Conservation (phyloP, 345 rosid genomes). For the Theobroma cacao region DNA sequence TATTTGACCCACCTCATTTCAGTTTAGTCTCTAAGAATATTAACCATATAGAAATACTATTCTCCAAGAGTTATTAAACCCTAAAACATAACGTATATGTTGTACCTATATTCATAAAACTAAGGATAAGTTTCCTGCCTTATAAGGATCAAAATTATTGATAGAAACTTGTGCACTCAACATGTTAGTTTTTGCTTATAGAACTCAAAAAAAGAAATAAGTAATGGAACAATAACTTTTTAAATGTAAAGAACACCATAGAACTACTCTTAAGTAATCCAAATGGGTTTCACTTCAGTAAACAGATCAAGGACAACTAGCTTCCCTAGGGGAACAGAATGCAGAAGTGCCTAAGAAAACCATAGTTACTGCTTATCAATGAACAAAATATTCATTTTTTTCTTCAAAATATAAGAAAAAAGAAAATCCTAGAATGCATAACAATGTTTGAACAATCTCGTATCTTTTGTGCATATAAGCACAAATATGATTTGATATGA, state of each 20-base stretch:
- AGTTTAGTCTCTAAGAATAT: not conserved
- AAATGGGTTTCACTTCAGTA: constrained; percentile 73
- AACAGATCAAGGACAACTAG: constrained; percentile 70
- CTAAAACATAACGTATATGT: not conserved
- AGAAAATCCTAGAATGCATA: not conserved
- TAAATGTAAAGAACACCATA: constrained; percentile 79
- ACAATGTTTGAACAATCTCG: not conserved
- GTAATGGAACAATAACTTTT: constrained; percentile 22
- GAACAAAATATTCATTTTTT: not conserved
- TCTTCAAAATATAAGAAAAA: not conserved
- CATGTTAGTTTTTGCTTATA: not conserved
- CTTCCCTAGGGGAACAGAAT: constrained; percentile 68
- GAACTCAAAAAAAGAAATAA: not conserved
- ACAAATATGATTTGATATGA: not conserved
- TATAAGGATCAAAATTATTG: not conserved
- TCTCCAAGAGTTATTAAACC: not conserved
- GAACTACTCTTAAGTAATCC: constrained; percentile 62
- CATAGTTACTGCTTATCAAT: not conserved
- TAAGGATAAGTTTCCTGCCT: not conserved
- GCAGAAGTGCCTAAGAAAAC: constrained; percentile 58
- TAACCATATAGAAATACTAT: not conserved
- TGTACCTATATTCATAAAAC: not conserved
- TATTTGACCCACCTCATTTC: not conserved
- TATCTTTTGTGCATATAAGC: not conserved
- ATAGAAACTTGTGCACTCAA: not conserved